A percentile compares a stretch with the other conserved stretches of the same genome.
Evolutionary conservation across 768 basidiomycete species (phyloP).

Genomic region (Baorangia bicolor): DNA sequence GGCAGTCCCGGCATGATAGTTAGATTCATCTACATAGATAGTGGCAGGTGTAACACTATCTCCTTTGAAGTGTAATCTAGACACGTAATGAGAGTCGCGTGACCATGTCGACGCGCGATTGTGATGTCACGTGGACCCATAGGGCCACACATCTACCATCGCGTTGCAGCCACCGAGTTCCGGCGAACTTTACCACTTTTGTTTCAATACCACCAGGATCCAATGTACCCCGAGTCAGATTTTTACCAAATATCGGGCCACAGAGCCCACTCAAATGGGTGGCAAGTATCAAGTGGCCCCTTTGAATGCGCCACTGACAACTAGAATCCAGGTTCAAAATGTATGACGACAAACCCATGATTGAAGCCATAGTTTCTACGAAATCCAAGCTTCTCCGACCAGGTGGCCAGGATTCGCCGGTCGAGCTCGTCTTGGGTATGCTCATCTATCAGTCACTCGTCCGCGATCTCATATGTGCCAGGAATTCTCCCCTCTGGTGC

Average conservation of each 20-base stretch:
- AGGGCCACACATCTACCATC: neutral
- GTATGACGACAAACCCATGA: conserved; percentile 38
- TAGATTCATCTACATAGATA: neutral
- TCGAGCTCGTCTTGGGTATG: conserved; percentile 48
- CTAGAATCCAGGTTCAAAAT: conserved; percentile 24
- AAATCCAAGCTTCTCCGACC: conserved; percentile 33
- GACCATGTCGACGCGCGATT: neutral
- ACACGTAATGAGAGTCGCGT: neutral
- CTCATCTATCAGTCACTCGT: neutral
- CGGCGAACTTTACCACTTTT: neutral
- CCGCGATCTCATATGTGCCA: conserved; percentile 14
- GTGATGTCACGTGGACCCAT: neutral
- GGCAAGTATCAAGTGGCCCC: conserved; percentile 11
- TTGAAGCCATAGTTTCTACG: conserved; percentile 27
- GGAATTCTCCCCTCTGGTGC: conserved; percentile 45
- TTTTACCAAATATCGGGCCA: conserved; percentile 32
- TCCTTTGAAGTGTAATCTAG: neutral
- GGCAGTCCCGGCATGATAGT: conserved; percentile 1
- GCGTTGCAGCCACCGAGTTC: neutral
- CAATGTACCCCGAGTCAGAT: conserved; percentile 14
- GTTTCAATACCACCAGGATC: neutral
- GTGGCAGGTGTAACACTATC: neutral
- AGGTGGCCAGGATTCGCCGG: conserved; percentile 20
- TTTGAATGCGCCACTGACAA: neutral
- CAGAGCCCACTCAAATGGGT: conserved; percentile 30